Conservation (phyloP, 306 rosid genomes). For the Corylus americana region DNA sequence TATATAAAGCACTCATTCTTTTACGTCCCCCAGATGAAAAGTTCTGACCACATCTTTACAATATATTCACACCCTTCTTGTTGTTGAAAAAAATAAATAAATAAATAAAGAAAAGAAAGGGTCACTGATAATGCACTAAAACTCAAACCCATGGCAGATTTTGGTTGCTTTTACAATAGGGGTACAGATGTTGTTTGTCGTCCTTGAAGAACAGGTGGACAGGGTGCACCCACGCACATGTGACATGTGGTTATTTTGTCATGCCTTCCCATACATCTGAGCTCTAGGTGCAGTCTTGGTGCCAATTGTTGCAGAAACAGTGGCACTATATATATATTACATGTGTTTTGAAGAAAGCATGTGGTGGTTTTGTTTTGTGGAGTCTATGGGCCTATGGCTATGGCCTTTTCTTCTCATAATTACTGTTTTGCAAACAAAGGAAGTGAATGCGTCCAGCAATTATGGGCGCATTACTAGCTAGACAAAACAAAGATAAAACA, state of each 20-base stretch:
- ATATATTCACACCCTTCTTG: not conserved
- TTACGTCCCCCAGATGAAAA: slow-evolving; percentile 20
- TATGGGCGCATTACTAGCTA: not conserved
- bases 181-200: not conserved
- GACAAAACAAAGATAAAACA: not conserved
- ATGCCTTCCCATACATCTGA: not conserved
- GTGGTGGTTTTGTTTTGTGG: not conserved
- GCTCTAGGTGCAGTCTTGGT: not conserved
- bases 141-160: not conserved
- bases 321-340: not conserved
- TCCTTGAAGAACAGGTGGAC: not conserved
- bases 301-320: not conserved
- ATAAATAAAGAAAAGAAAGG: not conserved
- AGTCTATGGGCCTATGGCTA: too few relatives aligned
- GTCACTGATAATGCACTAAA: not conserved
- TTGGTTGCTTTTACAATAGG: not conserved
- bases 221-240: not conserved
- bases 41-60: slow-evolving; percentile 14
- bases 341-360: not conserved
- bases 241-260: not conserved
- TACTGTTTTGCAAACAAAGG: not conserved
- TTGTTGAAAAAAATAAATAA: not conserved
- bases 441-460: not conserved
- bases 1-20: slow-evolving; percentile 12
- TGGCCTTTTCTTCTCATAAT: not conserved